Evolutionary conservation across 1,284 basidiomycete species (phyloP), one percentile per base, ranked within the genome.

Genomic region (Porogramme epimiltina): DNA sequence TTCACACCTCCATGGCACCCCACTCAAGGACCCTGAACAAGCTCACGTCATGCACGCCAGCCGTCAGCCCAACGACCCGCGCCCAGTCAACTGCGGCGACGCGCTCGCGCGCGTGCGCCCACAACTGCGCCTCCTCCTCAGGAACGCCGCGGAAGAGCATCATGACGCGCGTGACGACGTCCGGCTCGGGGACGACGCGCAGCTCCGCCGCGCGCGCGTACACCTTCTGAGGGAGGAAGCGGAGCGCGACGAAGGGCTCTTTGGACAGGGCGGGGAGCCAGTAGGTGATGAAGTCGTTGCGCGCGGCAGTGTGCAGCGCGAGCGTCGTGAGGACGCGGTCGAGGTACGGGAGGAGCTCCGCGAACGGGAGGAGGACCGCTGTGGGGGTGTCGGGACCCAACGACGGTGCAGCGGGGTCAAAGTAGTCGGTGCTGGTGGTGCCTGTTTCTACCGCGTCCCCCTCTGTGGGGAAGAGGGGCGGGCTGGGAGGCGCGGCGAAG

Each of bases 141-240:
- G 54, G 34, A 4, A 78, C 62, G 6, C 72, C 74, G 18, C 64
- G 62, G 65, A 77, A 78, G 8, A 79, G 60, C 72, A 80, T 75
- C 55, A 78, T 78, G 4, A 79, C 66, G 6, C 77, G 71, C 0
- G 70, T 75, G 9, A 74, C 63, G 23, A 75, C 66, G 49, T 77
- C 74, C 11, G 78, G 78, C 20, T 52, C 24, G 1, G 78, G 77
- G 0, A 52, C 51, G 31, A 79, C 56, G 4, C 59, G 58, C 23
- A 79, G 62, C 3, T 62, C 66, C 1, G 74, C 77, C 0, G 75
- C 69, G 4, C 49, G 51, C 49, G 71, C 72, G 59, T 76, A 79
- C 19, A 66, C 65, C 34, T 13, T 16, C 51, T 79, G 78, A 1
- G 74, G 68, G 2, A 79, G 44, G 63, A 80, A 80, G 4, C 76